Conservation (phyloP, 2,329 filamentous ascomycete genomes). For the Colletotrichum neosansevieriae region DNA sequence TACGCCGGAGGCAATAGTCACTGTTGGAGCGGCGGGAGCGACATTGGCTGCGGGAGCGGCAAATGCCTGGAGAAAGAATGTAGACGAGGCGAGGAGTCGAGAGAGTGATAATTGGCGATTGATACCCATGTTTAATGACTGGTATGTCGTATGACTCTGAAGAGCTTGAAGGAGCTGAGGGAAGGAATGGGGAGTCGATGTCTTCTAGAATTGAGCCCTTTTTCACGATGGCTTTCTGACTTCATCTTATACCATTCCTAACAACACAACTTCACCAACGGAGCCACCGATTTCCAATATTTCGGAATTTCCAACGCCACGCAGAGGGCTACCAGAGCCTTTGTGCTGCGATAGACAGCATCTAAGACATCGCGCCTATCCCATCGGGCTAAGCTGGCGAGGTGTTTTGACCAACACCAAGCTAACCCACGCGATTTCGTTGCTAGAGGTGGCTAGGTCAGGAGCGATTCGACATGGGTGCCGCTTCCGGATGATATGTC, state of each 20-base stretch:
- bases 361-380: conserved; percentile 8
- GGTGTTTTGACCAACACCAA: not conserved
- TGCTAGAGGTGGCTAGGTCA: not conserved
- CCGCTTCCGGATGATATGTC: not conserved
- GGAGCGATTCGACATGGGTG: not conserved
- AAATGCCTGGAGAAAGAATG: conserved; percentile 11
- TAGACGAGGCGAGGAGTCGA: conserved; percentile 14
- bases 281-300: not conserved
- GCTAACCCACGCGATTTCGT: not conserved
- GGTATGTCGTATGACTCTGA: not conserved
- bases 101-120: not conserved
- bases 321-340: not conserved
- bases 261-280: not conserved
- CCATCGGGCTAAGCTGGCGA: not conserved
- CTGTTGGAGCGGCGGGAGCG: conserved; percentile 10
- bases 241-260: not conserved
- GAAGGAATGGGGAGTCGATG: not conserved
- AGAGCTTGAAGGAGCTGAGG: not conserved
- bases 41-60: conserved; percentile 10
- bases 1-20: conserved; percentile 20
- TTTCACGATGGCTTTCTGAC: not conserved
- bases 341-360: conserved; percentile 6
- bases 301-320: conserved; percentile 11
- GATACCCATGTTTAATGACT: conserved; percentile 15
- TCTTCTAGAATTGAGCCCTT: too few species aligned